phyloP scores from a whole-genome alignment of 345 rosid species.

The Lenwebbia sp. region DNA sequence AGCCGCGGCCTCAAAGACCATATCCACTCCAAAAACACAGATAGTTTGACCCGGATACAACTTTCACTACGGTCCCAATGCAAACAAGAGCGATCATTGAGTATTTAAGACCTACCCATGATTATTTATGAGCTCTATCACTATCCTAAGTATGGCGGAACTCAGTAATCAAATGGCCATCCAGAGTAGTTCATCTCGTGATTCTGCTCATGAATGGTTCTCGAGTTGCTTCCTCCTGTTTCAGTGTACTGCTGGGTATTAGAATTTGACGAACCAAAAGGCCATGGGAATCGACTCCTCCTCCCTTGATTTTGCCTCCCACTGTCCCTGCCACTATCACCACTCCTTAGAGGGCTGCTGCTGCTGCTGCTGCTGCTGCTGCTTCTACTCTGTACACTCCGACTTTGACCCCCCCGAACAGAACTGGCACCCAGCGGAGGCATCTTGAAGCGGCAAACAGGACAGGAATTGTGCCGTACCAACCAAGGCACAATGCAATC shows the following conservation, averaged over 20 bases:
- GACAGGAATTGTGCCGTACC: constrained; percentile 37
- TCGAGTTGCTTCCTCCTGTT: neutral
- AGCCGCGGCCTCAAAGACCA: neutral
- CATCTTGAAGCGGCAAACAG: constrained; percentile 32
- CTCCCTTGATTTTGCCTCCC: neutral
- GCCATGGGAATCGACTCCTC: constrained; percentile 1
- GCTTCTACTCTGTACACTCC: neutral
- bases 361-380: neutral
- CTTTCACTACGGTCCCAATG: neutral
- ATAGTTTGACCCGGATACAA: neutral
- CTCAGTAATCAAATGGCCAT: constrained; percentile 10
- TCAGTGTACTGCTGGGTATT: neutral
- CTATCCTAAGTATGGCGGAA: neutral
- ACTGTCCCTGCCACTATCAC: neutral
- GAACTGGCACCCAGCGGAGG: neutral
- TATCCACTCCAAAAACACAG: neutral
- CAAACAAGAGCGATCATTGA: neutral
- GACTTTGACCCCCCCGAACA: neutral
- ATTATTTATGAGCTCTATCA: neutral
- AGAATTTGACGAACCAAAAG: neutral
- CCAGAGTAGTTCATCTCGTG: constrained; percentile 7
- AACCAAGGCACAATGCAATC: constrained; percentile 41
- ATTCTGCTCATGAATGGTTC: neutral
- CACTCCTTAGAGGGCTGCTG: neutral
- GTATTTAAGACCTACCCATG: neutral